Base-by-base conservation (phyloP, 306 rosid genomes). In the Neltuma alba region DNA sequence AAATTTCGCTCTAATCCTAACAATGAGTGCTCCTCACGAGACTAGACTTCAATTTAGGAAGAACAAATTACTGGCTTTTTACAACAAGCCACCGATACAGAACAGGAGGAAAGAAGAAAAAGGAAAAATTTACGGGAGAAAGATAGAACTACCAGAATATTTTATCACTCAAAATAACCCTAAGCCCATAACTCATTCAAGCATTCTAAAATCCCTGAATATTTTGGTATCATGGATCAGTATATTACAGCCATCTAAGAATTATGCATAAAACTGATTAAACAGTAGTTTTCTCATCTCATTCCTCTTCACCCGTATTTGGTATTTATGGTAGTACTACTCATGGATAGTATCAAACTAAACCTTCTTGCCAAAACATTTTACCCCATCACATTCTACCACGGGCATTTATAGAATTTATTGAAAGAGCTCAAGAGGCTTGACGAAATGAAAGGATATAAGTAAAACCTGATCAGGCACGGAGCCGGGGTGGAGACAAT, bases 401-500 rank as follows among this genome's bases (percentile, higher is more conserved):
- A 52, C 54, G 28, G 23, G 25, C 66, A 54, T 54, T 40, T 33
- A 55, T 6, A 25, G 25, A 73, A 14, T 14, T 25, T 37, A 36
- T 2, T 6, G 23, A 54, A 55, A 14, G 16, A 55, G 21, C 57
- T 23, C 1, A 6, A 41, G 13, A 60, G 37, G 52, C 31, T 60
- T 66, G 38, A 36, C 70, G 9, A 75, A 36, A 2, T 69, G 11
- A 21, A 38, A 40, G 61, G 45, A 7, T 31, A 60, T 47, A 40
- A 48, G 78, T 2, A 69, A 38, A 79, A 89, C 98, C 97, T 94
- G 97, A 80, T 94, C 86, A 65, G 88, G 89, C 72, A 89, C 72
- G 50, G 93, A 78, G n/a, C 83, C 92, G 41, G 92, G 41, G 70
- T 85, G 86, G 37, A 86, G 86, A 83, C 88, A 91, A 83, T 84